Percentiles rank a stretch among this genome's conserved stretches.
phyloP scores from a whole-genome alignment of 2,329 filamentous ascomycete species.

The Aspergillus piperis region DNA sequence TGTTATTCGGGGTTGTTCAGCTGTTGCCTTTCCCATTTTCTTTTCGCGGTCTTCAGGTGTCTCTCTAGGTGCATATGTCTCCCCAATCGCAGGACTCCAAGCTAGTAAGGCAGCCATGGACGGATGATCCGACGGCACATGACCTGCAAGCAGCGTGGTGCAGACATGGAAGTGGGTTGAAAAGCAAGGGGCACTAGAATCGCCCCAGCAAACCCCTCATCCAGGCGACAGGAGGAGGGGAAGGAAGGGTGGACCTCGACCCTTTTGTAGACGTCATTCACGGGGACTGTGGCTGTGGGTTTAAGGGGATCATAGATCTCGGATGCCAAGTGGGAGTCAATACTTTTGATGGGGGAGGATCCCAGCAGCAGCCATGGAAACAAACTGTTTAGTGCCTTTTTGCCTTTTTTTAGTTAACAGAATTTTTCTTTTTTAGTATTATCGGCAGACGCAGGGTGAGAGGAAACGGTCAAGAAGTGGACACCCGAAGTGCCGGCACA shows the following conservation, averaged over 20 bases:
- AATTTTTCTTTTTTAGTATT: no score
- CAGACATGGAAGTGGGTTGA: background rate
- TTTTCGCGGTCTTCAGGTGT: background rate
- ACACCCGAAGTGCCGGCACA: no score
- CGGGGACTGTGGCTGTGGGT: background rate
- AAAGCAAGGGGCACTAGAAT: background rate
- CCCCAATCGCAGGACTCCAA: background rate
- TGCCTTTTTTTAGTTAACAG: no score
- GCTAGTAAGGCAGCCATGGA: background rate
- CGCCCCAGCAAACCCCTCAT: background rate
- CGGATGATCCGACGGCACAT: background rate
- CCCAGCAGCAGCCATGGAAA: background rate
- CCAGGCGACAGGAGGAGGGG: background rate
- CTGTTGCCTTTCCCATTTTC: background rate
- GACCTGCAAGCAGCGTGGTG: background rate
- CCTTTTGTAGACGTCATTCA: background rate
- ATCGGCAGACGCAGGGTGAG: no score
- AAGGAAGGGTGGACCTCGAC: background rate
- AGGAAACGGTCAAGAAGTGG: no score
- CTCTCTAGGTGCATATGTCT: background rate
- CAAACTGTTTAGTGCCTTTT: no score
- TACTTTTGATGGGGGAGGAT: background rate
- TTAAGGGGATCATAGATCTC: no score
- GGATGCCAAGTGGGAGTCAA: background rate
- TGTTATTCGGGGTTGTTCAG: background rate